Conservation (phyloP, 352 stramenopile species). For the Thalassiosira exigua region DNA sequence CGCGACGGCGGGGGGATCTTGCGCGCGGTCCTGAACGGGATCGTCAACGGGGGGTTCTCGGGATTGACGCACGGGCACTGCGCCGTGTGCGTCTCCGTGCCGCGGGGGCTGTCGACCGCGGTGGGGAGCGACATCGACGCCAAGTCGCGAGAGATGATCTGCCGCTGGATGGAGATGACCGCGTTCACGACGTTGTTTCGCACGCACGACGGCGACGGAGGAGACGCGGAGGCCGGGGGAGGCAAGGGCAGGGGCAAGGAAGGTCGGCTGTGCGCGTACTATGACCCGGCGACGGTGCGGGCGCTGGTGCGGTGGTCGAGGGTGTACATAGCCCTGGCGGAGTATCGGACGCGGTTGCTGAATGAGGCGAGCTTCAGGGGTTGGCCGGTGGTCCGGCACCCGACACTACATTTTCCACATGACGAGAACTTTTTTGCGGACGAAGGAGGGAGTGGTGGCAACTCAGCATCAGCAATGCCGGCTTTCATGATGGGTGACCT, state of each 20-base stretch:
- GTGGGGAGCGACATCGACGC: conserved; percentile 34
- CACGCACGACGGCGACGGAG: conserved; percentile 44
- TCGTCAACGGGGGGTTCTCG: conserved; percentile 59
- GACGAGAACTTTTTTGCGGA: background rate
- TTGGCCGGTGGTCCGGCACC: conserved; percentile 56
- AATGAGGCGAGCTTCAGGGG: conserved; percentile 51
- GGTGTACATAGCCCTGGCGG: conserved; percentile 51
- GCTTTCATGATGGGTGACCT: conserved; percentile 59
- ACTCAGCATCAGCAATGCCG: conserved; percentile 4
- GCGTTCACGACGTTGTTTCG: conserved; percentile 59
- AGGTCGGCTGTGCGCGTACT: conserved; percentile 22
- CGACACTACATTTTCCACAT: conserved; percentile 33
- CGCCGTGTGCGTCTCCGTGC: conserved; percentile 46
- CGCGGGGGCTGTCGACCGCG: conserved; percentile 8
- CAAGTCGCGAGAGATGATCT: conserved; percentile 54
- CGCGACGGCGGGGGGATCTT: conserved; percentile 30
- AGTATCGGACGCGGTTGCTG: conserved; percentile 52
- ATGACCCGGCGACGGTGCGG: conserved; percentile 37
- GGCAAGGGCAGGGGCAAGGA: background rate
- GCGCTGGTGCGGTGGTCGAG: conserved; percentile 43
- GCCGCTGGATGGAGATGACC: conserved; percentile 63
- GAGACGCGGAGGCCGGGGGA: conserved; percentile 1
- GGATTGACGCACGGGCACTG: conserved; percentile 53
- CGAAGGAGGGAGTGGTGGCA: conserved; percentile 12
- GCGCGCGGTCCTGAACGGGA: conserved; percentile 41